These are phyloP conservation scores for Yueomyces sinensis DNA, from an alignment of 805 yeast genomes.

Conservation along the genomic window DNA sequence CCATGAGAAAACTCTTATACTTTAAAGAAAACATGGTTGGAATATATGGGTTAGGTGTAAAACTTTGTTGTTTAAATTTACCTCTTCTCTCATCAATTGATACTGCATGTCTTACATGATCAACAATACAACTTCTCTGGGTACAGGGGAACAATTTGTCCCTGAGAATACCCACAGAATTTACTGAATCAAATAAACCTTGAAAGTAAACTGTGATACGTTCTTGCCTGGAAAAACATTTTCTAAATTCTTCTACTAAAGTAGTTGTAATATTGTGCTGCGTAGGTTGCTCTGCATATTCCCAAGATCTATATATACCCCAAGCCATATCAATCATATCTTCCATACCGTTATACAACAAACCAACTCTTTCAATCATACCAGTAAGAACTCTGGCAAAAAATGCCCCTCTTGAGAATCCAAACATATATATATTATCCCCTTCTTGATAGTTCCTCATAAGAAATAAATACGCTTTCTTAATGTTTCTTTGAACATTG, in stretches of 20 bases:
- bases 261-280: constrained; percentile 31
- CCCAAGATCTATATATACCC: constrained; percentile 49
- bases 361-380: constrained; percentile 52
- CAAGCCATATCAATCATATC: constrained; percentile 48
- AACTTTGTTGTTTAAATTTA: constrained; percentile 45
- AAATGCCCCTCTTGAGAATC: constrained; percentile 55
- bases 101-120: constrained; percentile 53
- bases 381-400: constrained; percentile 52
- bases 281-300: constrained; percentile 43
- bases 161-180: constrained; percentile 47
- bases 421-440: constrained; percentile 43
- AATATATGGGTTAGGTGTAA: constrained; percentile 30
- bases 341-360: constrained; percentile 41
- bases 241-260: constrained; percentile 38
- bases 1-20: constrained; percentile 2
- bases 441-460: constrained; percentile 35
- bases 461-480: constrained; percentile 41
- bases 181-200: constrained; percentile 61
- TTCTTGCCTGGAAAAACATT: constrained; percentile 35
- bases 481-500: constrained; percentile 42
- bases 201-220: constrained; percentile 37
- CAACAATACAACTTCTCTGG: constrained; percentile 35
- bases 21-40: constrained; percentile 18
- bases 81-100: constrained; percentile 56
- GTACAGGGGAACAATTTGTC: constrained; percentile 49